Evolutionary conservation across 2,329 filamentous ascomycete species (phyloP).

Genomic region (Huntiella moniliformis): DNA sequence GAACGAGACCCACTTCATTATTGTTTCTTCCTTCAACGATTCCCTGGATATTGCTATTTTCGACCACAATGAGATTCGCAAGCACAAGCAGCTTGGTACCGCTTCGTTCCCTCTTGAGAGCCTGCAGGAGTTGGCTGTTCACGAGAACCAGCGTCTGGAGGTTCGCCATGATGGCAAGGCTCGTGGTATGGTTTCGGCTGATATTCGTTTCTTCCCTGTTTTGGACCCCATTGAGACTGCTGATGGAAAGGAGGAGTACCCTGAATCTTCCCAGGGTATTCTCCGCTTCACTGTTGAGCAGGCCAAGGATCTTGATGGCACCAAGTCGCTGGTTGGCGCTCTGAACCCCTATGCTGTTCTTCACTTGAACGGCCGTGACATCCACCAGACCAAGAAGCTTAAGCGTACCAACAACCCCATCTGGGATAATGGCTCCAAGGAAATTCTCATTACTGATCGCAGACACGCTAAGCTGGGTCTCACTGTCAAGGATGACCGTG

Average conservation of each 20-base stretch:
- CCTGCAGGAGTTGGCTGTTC: conserved; percentile 55
- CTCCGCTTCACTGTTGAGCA: conserved; percentile 85
- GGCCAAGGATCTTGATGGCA: conserved; percentile 85
- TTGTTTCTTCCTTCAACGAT: conserved; percentile 81
- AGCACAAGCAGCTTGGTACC: conserved; percentile 78
- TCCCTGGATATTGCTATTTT: conserved; percentile 67
- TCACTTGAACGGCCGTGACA: conserved; percentile 77
- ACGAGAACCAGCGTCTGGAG: conserved; percentile 73
- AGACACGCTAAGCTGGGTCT: conserved; percentile 80
- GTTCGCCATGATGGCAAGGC: conserved; percentile 69
- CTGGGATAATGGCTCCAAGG: conserved; percentile 82
- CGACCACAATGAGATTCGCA: conserved; percentile 90
- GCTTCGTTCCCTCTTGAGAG: conserved; percentile 74
- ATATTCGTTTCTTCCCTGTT: conserved; percentile 91
- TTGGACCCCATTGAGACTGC: conserved; percentile 32
- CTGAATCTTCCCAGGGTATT: conserved; percentile 84
- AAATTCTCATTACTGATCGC: conserved; percentile 85
- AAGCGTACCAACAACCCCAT: conserved; percentile 97
- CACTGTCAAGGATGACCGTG: conserved; percentile 88
- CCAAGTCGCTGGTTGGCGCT: conserved; percentile 76
- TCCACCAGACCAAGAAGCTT: conserved; percentile 76
- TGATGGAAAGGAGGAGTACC: conserved; percentile 60
- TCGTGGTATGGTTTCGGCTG: conserved; percentile 60
- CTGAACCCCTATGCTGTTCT: conserved; percentile 83
- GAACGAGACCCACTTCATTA: conserved; percentile 94